Evolutionary conservation across 441 rosid species (phyloP).

Genomic region (Populus hybrid): DNA sequence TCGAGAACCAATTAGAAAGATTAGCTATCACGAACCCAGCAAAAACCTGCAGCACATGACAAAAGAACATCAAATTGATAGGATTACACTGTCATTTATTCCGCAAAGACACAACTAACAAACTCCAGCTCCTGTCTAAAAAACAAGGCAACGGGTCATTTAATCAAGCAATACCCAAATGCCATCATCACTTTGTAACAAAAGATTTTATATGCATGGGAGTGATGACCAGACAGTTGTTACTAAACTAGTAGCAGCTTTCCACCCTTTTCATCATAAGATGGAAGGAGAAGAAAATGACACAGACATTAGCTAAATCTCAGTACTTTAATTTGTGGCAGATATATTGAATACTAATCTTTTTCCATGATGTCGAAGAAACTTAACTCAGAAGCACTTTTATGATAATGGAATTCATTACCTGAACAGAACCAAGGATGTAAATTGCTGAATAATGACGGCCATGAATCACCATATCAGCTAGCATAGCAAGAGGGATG

Average conservation of each 20-base stretch:
- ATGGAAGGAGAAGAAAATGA: background rate
- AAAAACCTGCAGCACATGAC: constrained; percentile 59
- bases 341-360: background rate
- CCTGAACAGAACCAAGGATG: constrained; percentile 80
- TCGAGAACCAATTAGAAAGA: constrained; percentile 64
- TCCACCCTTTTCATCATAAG: background rate
- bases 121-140: background rate
- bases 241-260: background rate
- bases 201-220: background rate
- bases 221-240: background rate
- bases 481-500: constrained; percentile 81
- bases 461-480: constrained; percentile 78
- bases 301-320: background rate
- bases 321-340: background rate
- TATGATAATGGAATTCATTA: constrained; percentile 9
- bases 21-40: constrained; percentile 92
- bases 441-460: constrained; percentile 76
- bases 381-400: background rate
- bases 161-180: background rate
- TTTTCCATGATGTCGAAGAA: background rate
- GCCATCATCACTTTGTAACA: background rate
- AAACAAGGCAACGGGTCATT: background rate
- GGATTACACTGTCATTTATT: background rate
- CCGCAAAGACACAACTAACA: background rate
- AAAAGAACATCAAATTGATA: background rate